phyloP scores from a whole-genome alignment of 306 rosid genomes.

The Inga laurina region DNA sequence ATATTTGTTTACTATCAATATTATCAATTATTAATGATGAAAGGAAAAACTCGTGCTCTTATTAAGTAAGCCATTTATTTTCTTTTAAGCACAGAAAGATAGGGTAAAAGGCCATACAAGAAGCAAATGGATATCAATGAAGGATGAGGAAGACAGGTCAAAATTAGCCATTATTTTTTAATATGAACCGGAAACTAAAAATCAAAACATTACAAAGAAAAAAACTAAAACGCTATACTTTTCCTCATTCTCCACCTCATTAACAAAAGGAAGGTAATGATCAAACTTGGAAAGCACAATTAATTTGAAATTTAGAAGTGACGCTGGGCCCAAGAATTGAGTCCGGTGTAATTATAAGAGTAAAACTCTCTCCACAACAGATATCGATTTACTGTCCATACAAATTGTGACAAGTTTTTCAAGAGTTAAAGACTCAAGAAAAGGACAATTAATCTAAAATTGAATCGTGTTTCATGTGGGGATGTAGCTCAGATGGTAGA shows the following conservation, averaged over 20 bases:
- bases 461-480: slow-evolving; percentile 1
- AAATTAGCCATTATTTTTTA: background rate
- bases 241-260: background rate
- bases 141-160: background rate
- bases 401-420: background rate
- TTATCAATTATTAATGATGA: too few relatives aligned
- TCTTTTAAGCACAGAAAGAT: background rate
- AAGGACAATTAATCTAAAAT: too few relatives aligned
- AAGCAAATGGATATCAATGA: background rate
- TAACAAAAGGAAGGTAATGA: background rate
- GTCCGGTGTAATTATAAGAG: too few relatives aligned
- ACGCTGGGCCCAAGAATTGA: too few relatives aligned
- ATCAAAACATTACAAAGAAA: background rate
- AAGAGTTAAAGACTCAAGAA: background rate
- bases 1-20: too few relatives aligned
- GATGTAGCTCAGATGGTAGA: slow-evolving; percentile 89
- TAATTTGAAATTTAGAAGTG: too few relatives aligned
- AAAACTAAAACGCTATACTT: background rate
- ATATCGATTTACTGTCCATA: too few relatives aligned
- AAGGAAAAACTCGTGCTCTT: too few relatives aligned
- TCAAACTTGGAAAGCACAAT: too few relatives aligned
- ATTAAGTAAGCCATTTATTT: too few relatives aligned
- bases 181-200: too few relatives aligned
- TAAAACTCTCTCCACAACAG: too few relatives aligned
- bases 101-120: background rate